Evolutionary conservation across 2,329 filamentous ascomycete genomes (phyloP).

Genomic region (Emmonsiellopsis sp.): DNA sequence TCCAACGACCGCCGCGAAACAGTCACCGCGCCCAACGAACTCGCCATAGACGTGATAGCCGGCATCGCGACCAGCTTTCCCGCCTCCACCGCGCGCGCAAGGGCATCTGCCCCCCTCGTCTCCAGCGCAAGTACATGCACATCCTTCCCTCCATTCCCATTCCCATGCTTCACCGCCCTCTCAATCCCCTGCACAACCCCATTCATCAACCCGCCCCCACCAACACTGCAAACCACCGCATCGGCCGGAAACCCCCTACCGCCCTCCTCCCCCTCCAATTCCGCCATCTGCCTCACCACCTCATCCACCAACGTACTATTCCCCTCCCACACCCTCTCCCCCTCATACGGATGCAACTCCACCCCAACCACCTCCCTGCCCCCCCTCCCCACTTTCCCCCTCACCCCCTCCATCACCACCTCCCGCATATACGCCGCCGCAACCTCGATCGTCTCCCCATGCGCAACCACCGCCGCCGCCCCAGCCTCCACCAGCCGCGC

Average conservation of each 20-base stretch:
- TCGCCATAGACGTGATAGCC: conserved; percentile 66
- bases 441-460: conserved; percentile 58
- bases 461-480: conserved; percentile 53
- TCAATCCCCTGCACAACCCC: conserved; percentile 64
- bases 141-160: conserved; percentile 16
- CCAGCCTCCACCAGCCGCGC: conserved; percentile 60
- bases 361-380: conserved; percentile 26
- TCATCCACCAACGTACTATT: conserved; percentile 37
- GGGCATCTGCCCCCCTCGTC: conserved; percentile 62
- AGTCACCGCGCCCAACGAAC: conserved; percentile 61
- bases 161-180: conserved; percentile 22
- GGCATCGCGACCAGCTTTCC: conserved; percentile 51
- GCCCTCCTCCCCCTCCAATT: conserved; percentile 21
- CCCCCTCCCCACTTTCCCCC: conserved; percentile 22
- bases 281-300: conserved; percentile 31
- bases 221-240: conserved; percentile 66
- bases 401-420: conserved; percentile 34
- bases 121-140: conserved; percentile 61
- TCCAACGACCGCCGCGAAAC: conserved; percentile 61
- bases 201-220: conserved; percentile 70
- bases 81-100: conserved; percentile 50
- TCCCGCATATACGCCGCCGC: conserved; percentile 59
- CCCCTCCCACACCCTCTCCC: conserved; percentile 37
- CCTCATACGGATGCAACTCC: conserved; percentile 36
- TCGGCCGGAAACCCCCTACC: conserved; percentile 42